These are phyloP conservation scores for Syncephalastrum monosporum DNA, from an alignment of 371 early-diverging fungal species.

Conservation along the genomic window DNA sequence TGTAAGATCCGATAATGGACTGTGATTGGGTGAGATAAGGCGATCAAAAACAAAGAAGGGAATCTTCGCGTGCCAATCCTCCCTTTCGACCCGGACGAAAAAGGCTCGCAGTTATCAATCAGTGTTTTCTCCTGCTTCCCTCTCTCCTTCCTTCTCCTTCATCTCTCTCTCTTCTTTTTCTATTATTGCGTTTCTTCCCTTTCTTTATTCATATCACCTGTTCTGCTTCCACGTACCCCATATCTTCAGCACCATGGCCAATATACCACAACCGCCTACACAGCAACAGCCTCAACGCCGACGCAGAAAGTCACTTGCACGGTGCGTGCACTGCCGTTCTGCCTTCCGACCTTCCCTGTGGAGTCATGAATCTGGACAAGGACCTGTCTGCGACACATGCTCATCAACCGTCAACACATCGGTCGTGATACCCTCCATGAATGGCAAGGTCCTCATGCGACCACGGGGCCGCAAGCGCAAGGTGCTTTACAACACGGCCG, in stretches of 20 bases:
- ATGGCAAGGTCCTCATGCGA: neutral
- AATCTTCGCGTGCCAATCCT: slow-evolving; percentile 6
- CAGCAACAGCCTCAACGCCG: slow-evolving; percentile 13
- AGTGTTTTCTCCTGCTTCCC: slow-evolving; percentile 6
- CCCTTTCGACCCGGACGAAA: slow-evolving; percentile 4
- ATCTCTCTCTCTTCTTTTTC: slow-evolving; percentile 2
- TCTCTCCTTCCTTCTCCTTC: slow-evolving; percentile 10
- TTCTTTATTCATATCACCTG: slow-evolving; percentile 5
- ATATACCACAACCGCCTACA: neutral
- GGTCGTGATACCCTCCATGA: slow-evolving; percentile 12
- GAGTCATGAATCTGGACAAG: slow-evolving; percentile 42
- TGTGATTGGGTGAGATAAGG: slow-evolving; percentile 33
- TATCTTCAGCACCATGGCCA: slow-evolving; percentile 1
- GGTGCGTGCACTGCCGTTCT: slow-evolving; percentile 38
- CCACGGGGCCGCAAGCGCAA: slow-evolving; percentile 8
- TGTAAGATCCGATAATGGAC: slow-evolving; percentile 24
- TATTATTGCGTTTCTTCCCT: slow-evolving; percentile 1
- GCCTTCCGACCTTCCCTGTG: slow-evolving; percentile 34
- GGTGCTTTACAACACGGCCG: neutral
- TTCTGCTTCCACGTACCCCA: slow-evolving; percentile 6
- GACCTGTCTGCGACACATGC: slow-evolving; percentile 40
- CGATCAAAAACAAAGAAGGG: slow-evolving; percentile 4
- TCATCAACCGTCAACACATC: slow-evolving; percentile 1
- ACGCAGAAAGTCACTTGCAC: slow-evolving; percentile 32
- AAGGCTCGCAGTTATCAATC: slow-evolving; percentile 8